Evolutionary conservation across 345 rosid species (phyloP).

Genomic region (Populus simonii): DNA sequence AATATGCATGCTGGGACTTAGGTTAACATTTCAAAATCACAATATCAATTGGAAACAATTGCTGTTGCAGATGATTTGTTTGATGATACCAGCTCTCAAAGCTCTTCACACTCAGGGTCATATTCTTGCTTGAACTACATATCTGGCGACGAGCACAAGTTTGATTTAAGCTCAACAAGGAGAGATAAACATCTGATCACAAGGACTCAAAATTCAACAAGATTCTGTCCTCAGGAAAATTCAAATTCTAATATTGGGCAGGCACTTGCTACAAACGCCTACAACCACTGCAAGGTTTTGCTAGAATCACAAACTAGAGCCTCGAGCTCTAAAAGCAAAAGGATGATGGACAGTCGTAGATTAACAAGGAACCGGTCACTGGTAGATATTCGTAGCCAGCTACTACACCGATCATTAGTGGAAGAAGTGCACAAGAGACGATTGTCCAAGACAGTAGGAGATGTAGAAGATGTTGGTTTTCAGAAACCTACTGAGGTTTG

Average conservation of each 20-base stretch:
- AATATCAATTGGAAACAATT: slow-evolving; percentile 17
- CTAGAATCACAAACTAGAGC: slow-evolving; percentile 33
- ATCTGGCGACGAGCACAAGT: slow-evolving; percentile 42
- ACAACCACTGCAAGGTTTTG: slow-evolving; percentile 30
- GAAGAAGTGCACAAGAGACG: slow-evolving; percentile 65
- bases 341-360: slow-evolving; percentile 28
- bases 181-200: slow-evolving; percentile 21
- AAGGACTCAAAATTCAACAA: slow-evolving; percentile 42
- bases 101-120: slow-evolving; percentile 61
- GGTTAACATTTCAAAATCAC: not conserved
- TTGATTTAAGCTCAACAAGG: slow-evolving; percentile 24
- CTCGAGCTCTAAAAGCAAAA: slow-evolving; percentile 36
- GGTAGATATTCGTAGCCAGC: slow-evolving; percentile 60
- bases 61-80: slow-evolving; percentile 55
- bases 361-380: slow-evolving; percentile 64
- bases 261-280: slow-evolving; percentile 17
- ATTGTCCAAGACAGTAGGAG: slow-evolving; percentile 68
- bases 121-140: slow-evolving; percentile 54
- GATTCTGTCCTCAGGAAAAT: slow-evolving; percentile 50
- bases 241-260: slow-evolving; percentile 26
- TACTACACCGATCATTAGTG: slow-evolving; percentile 49
- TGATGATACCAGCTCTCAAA: slow-evolving; percentile 63
- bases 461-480: slow-evolving; percentile 66
- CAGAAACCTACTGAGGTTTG: slow-evolving; percentile 51
- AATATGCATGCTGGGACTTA: not conserved